Percentiles rank a stretch among this genome's conserved stretches.
These are phyloP conservation scores for Oenanthe sinensis DNA, from an alignment of 129 eudicot genomes.

Conservation along the genomic window DNA sequence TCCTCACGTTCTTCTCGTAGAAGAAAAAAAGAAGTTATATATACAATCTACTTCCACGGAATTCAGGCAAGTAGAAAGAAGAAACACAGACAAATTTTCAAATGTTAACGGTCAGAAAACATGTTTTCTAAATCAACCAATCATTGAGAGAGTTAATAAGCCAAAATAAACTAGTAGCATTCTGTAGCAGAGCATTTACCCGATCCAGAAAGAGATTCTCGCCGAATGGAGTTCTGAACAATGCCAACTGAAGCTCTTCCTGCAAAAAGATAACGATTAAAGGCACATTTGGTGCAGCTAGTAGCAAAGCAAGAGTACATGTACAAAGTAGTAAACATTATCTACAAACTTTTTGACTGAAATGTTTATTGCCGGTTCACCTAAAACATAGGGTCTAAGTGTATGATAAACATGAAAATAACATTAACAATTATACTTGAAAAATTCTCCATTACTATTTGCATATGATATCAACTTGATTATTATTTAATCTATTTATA, in stretches of 20 bases:
- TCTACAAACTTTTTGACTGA: neutral
- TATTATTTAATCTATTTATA: neutral
- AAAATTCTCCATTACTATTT: neutral
- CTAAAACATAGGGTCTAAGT: neutral
- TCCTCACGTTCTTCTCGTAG: neutral
- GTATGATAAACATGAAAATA: neutral
- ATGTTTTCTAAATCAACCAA: neutral
- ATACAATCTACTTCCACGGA: neutral
- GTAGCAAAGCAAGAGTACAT: neutral
- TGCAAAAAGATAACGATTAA: slow-evolving; percentile 22
- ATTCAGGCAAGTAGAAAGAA: neutral
- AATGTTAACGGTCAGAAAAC: neutral
- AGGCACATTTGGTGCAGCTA: neutral
- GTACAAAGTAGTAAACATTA: neutral
- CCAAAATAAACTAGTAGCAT: slow-evolving; percentile 4
- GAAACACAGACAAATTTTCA: neutral
- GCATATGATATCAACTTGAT: neutral
- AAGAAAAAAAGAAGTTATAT: neutral
- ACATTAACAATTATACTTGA: neutral
- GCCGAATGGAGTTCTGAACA: slow-evolving; percentile 62
- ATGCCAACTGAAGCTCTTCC: slow-evolving; percentile 90
- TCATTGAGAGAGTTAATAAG: neutral
- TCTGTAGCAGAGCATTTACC: slow-evolving; percentile 40
- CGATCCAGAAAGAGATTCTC: slow-evolving; percentile 89
- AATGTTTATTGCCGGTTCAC: neutral